Evolutionary conservation across 208 protist species (phyloP).

Genomic region (Trichomonas tenax): DNA sequence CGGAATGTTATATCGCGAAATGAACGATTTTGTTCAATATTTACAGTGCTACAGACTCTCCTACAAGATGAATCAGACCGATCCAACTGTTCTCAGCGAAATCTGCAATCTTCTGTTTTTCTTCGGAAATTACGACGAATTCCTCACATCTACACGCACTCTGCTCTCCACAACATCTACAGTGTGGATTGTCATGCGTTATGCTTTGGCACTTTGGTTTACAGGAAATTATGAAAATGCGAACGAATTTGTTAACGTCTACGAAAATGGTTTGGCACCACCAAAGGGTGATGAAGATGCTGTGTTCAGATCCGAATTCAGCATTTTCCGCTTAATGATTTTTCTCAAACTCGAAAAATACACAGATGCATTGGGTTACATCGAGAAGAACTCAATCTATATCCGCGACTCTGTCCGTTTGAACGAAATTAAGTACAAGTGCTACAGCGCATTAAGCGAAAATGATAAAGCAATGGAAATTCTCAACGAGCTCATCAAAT

Average conservation of each 20-base stretch:
- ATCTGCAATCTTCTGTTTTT: not conserved
- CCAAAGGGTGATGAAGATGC: not conserved
- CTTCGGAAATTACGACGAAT: not conserved
- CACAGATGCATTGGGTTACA: not conserved
- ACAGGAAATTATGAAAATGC: not conserved
- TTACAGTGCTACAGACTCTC: not conserved
- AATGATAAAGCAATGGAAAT: not conserved
- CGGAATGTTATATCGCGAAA: constrained; percentile 6
- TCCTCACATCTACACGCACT: not conserved
- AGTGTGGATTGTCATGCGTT: not conserved
- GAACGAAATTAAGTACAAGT: not conserved
- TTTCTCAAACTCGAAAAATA: not conserved
- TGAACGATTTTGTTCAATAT: not conserved
- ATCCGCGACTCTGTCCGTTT: not conserved
- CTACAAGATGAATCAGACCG: not conserved
- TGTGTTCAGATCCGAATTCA: not conserved
- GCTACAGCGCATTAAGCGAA: not conserved
- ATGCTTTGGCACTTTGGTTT: not conserved
- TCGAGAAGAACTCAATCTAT: not conserved
- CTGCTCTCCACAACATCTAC: not conserved
- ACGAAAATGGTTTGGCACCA: not conserved
- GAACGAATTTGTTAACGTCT: not conserved
- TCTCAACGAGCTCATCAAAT: not conserved
- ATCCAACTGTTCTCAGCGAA: not conserved
- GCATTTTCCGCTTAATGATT: not conserved